Base-by-base conservation (phyloP, 2,329 filamentous ascomycete genomes). In the Ilyonectria destructans region DNA sequence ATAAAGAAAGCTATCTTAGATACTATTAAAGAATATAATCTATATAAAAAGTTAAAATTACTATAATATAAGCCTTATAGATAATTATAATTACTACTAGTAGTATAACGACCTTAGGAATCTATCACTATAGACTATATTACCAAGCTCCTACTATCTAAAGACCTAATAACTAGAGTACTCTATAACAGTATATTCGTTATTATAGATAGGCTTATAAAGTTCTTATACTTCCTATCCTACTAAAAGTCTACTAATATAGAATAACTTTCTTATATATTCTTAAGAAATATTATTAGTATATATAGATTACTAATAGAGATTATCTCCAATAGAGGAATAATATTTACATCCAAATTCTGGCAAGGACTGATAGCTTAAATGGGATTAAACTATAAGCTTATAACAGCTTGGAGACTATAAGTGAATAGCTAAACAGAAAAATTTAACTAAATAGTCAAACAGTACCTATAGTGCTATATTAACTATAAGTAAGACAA, bases 51-150 rank as follows among this genome's bases (percentile, higher is more conserved):
- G 46, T 26, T 63, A 2, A 4, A 69, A 5, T 1, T 7, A 31
- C 10, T n/a, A 58, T 40, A 43, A 3, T n/a, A 67, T 46, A 67
- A 70, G 13, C 59, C 33, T 12, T 71, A 72, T 45, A 51, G 52
- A 45, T n/a, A 58, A 58, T 4, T 72, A 61, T 21, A 74, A 55
- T 35, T 12, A 29, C 6, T 74, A 21, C 2, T 19, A 62, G 19
- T 73, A 12, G 10, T 9, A 55, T 12, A 51, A 66, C 1, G 2
- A 67, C 58, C 29, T 40, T 73, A 29, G n/a, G 60, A 69, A 21
- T 69, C 48, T 35, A 67, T 71, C 6, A 68, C 26, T 37, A 51
- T 71, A 23, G 45, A 71, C 26, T 69, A 60, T 61, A 69, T 69
- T 37, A 65, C n/a, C 49, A 68, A 59, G 21, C 31, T 70, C 62